These are phyloP conservation scores for Aspergillus affinis DNA, from an alignment of 495 filamentous ascomycete genomes.

Conservation along the genomic window DNA sequence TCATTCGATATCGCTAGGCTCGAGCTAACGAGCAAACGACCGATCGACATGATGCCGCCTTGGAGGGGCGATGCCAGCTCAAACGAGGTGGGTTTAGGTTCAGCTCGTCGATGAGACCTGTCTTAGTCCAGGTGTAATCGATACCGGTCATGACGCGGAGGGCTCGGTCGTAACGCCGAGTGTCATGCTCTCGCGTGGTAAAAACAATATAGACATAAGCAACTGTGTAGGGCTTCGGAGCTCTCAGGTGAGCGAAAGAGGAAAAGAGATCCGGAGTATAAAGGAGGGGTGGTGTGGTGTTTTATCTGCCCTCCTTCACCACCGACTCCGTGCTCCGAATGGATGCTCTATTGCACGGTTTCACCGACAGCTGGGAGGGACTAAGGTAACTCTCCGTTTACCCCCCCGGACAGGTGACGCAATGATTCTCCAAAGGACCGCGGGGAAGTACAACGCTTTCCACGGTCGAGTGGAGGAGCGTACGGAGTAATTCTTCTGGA, in stretches of 20 bases:
- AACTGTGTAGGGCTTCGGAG: too few species aligned
- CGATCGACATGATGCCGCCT: neutral
- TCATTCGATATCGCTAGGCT: neutral
- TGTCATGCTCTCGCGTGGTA: too few species aligned
- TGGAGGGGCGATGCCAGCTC: neutral
- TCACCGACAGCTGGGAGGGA: too few species aligned
- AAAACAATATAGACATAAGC: too few species aligned
- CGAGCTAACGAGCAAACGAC: neutral
- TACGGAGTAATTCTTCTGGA: too few species aligned
- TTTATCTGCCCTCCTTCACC: too few species aligned
- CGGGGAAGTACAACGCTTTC: too few species aligned
- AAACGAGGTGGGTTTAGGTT: neutral
- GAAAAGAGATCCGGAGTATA: neutral
- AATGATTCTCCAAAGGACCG: neutral
- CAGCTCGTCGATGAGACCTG: neutral
- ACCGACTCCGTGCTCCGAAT: too few species aligned
- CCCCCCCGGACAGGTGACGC: neutral
- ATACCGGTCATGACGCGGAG: neutral
- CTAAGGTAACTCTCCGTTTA: neutral
- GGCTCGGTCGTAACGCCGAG: neutral
- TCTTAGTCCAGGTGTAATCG: neutral
- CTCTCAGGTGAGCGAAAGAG: conserved; percentile 2
- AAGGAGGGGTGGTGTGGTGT: neutral
- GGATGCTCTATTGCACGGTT: too few species aligned
- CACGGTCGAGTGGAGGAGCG: too few species aligned